Base-by-base conservation (phyloP, 2,329 filamentous ascomycete species). In the Ophiostoma ips region DNA sequence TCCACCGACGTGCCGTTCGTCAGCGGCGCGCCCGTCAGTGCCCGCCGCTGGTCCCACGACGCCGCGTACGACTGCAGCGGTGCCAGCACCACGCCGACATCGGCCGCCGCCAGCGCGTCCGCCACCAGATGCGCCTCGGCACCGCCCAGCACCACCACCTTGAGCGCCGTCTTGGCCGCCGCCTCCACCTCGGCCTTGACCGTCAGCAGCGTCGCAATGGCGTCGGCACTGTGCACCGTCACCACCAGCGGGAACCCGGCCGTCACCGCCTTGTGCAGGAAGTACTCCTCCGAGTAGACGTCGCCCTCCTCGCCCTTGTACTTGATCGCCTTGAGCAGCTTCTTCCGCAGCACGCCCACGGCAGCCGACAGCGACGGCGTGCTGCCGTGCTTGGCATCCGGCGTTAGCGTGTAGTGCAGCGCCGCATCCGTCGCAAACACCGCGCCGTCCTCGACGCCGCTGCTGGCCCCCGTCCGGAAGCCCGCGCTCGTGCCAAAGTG, bases 1-100 rank as follows among this genome's bases (percentile, higher is more conserved):
- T 83, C 77, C 5, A 81, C 65, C 0, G 71, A 71, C 1, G 80
- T 83, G 24, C 79, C 78, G 56, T 82, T 81, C 1, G 79, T 81
- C 0, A 84, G 67, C 1, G 81, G 81, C 5, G 80, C 79, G 1
- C 81, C 81, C 0, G 77, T 73, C 11, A 84, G 66, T 0, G 76
- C 72, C 2, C 79, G 73, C 0, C 77, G 73, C 61, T 80, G 67
- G 54, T 83, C 78, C 81, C 80, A 84, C 0, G 60, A 62, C 3
- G 59, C 61, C 2, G 71, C 69, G 57, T 75, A 77, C 0, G 76
- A 71, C 55, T 77, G 72, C 12, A 81, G 61, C 1, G 79, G 79
- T 0, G 73, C 68, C 2, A 84, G 70, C 24, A 84, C 71, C 18
- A 84, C 75, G 52, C 75, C 70, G 0, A 81, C 74, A 1, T 67